These are phyloP conservation scores for Elsinoe necatrix DNA, from an alignment of 2,329 filamentous ascomycete species.

Conservation along the genomic window DNA sequence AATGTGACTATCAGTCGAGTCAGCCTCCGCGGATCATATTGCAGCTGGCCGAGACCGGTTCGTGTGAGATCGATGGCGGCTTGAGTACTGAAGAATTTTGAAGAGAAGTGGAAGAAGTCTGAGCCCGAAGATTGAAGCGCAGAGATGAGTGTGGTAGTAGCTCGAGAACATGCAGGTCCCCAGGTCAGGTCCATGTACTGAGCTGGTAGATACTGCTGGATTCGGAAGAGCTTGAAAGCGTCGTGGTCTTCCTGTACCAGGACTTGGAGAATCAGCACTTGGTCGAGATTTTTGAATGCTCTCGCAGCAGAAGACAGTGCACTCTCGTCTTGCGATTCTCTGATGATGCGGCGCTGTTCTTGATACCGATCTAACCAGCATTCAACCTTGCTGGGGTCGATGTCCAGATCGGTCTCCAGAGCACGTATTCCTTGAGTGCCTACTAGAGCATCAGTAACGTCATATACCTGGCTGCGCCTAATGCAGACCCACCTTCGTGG, in stretches of 20 bases:
- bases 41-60: background rate
- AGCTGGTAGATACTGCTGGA: constrained; percentile 36
- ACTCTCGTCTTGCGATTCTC: constrained; percentile 42
- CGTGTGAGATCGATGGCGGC: background rate
- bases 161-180: constrained; percentile 55
- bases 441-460: background rate
- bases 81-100: constrained; percentile 5
- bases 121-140: background rate
- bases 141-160: constrained; percentile 40
- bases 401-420: constrained; percentile 24
- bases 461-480: background rate
- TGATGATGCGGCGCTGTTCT: constrained; percentile 45
- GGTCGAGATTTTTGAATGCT: constrained; percentile 52
- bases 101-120: background rate
- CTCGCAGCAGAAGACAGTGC: constrained; percentile 48
- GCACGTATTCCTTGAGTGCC: constrained; percentile 15
- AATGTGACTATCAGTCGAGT: constrained; percentile 57
- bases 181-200: constrained; percentile 48
- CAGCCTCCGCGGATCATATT: constrained; percentile 39
- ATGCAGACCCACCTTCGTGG: constrained; percentile 37
- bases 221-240: constrained; percentile 45
- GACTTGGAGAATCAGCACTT: constrained; percentile 56
- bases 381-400: constrained; percentile 29
- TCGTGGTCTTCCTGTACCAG: constrained; percentile 51
- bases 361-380: constrained; percentile 39